Base-by-base conservation (phyloP, 2,329 filamentous ascomycete species). In the Colletotrichum phormii region DNA sequence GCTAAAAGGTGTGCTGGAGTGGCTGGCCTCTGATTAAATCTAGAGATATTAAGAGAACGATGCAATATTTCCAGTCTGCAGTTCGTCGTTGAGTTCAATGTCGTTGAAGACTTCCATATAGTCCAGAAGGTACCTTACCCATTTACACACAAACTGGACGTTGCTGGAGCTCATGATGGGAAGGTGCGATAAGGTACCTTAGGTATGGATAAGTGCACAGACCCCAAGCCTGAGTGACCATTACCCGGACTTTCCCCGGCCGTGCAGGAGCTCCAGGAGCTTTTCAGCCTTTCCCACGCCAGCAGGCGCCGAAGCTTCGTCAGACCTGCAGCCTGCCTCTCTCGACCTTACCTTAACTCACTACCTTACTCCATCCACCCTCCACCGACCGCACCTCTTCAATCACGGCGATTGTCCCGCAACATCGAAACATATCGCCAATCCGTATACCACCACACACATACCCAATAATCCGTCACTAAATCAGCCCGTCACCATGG, bases 401-500 rank as follows among this genome's bases (percentile, higher is more conserved):
- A 64, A 60, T 29, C 54, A 72, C 70, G 54, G 60, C 70, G 46
- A 72, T 61, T 70, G 70, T 64, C 60, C 70, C 22, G n/a, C 60
- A 72, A 33, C 57, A 72, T 46, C 54, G 31, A 64, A 49, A 57
- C 63, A 61, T 42, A 49, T 57, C 33, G 26, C 42, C 65, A 53
- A 63, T 42, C 24, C 24, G 31, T 62, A 57, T 42, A 61, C 18
- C 49, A 60, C 55, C 15, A 57, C 57, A 58, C 37, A 55, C 26
- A 62, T 57, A 37, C 24, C 70, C 67, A 67, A 49, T 65, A 65
- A 77, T 61, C 74, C 51, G 31, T 61, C 49, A 46, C 29, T 46
- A 72, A 63, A 58, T 42, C 72, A 69, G 66, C 60, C 75, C 80
- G 66, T 61, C 75, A 80, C 64, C 78, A 91, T 97, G 94, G 93